These are phyloP conservation scores for Aegilops speltoides DNA, from an alignment of 176 grass and related monocot genomes.

Conservation along the genomic window DNA sequence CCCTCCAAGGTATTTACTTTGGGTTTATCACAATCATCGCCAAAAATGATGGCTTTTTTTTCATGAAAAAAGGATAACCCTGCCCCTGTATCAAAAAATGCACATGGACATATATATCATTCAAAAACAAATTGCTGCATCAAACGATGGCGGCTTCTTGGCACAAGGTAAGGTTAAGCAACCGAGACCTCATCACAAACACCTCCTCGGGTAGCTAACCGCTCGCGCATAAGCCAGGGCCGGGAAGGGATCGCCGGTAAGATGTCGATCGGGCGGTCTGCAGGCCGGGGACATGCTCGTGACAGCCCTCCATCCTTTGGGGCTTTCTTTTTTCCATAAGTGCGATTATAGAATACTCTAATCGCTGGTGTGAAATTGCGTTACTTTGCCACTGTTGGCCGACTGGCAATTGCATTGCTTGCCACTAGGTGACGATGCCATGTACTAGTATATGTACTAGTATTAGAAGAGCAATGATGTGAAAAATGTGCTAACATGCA, in stretches of 20 bases:
- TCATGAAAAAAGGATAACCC: too few species aligned
- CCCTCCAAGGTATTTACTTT: too few species aligned
- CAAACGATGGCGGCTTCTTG: background rate
- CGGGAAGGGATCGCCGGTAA: background rate
- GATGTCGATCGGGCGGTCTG: background rate
- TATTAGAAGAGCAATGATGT: slow-evolving; percentile 5
- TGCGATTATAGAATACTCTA: slow-evolving; percentile 31
- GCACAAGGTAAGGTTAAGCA: background rate
- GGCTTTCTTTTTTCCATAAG: slow-evolving; percentile 23
- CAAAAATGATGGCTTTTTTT: too few species aligned
- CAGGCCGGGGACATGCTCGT: slow-evolving; percentile 10
- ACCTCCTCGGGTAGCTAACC: background rate
- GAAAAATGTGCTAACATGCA: background rate
- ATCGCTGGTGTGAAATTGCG: slow-evolving; percentile 18
- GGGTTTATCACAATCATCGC: too few species aligned
- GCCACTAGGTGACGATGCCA: slow-evolving; percentile 12
- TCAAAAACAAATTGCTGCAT: too few species aligned
- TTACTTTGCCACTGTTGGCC: slow-evolving; percentile 27
- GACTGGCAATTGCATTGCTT: slow-evolving; percentile 8
- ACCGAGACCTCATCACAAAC: background rate
- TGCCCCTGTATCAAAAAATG: too few species aligned
- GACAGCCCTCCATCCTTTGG: slow-evolving; percentile 36
- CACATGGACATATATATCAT: too few species aligned
- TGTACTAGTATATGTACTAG: background rate
- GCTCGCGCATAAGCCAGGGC: background rate